Evolutionary conservation across 2,329 filamentous ascomycete genomes (phyloP).

Genomic region (Fulvia fulva): DNA sequence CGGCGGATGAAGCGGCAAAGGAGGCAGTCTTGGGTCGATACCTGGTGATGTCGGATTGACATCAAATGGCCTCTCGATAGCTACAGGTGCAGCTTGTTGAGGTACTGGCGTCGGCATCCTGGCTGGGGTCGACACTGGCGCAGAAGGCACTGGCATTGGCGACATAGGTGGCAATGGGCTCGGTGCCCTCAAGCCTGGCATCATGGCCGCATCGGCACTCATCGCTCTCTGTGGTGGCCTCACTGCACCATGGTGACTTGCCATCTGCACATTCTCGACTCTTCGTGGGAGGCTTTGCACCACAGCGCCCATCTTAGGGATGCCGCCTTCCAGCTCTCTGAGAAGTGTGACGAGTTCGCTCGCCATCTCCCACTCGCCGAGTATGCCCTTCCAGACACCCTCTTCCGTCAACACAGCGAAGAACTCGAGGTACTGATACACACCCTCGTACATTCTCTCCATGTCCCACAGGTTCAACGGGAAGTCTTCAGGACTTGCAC

Average conservation of each 20-base stretch:
- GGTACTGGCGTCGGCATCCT: slow-evolving; percentile 4
- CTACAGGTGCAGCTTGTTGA: slow-evolving; percentile 33
- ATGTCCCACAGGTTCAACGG: slow-evolving; percentile 96
- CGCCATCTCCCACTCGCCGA: slow-evolving; percentile 87
- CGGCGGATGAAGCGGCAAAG: slow-evolving; percentile 27
- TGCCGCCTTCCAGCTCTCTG: slow-evolving; percentile 80
- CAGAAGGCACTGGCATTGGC: slow-evolving; percentile 6
- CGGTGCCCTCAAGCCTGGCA: slow-evolving; percentile 4
- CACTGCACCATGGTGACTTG: background rate
- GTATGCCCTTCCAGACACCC: slow-evolving; percentile 72
- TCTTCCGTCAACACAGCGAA: slow-evolving; percentile 86
- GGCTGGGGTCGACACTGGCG: slow-evolving; percentile 7
- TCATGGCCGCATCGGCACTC: slow-evolving; percentile 26
- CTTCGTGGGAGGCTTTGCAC: slow-evolving; percentile 41
- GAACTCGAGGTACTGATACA: slow-evolving; percentile 92
- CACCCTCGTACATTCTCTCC: slow-evolving; percentile 91
- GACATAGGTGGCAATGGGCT: slow-evolving; percentile 9
- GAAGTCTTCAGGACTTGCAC: slow-evolving; percentile 77
- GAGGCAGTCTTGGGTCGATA: slow-evolving; percentile 31
- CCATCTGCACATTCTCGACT: slow-evolving; percentile 11
- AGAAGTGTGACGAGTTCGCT: slow-evolving; percentile 85
- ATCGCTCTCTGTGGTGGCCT: slow-evolving; percentile 24
- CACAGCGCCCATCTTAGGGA: slow-evolving; percentile 67
- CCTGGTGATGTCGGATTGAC: slow-evolving; percentile 24
- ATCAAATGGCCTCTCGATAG: slow-evolving; percentile 65